These are phyloP conservation scores for Anethum foeniculum DNA, from an alignment of 140 eudicot species.

Conservation along the genomic window DNA sequence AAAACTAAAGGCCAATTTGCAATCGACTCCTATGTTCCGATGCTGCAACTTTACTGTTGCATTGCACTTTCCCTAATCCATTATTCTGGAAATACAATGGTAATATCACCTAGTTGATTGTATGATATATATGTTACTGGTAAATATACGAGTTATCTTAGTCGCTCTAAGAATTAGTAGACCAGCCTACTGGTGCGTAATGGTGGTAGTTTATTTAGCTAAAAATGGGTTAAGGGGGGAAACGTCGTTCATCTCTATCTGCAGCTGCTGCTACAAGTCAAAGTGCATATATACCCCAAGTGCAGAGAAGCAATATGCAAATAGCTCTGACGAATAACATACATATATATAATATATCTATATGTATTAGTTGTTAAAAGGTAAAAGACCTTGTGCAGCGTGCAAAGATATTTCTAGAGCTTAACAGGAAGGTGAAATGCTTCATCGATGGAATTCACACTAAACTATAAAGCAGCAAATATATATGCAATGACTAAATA, in stretches of 20 bases:
- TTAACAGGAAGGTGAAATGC: neutral
- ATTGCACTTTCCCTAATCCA: neutral
- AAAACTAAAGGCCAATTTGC: neutral
- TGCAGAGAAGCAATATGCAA: neutral
- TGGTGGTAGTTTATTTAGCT: neutral
- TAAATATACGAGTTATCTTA: neutral
- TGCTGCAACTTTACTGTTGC: neutral
- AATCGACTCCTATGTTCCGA: no score
- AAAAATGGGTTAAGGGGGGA: neutral
- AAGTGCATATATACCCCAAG: neutral
- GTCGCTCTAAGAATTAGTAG: neutral
- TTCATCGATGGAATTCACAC: neutral
- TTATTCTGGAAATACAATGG: neutral
- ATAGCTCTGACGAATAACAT: neutral
- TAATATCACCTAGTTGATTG: neutral
- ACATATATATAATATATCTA: no score
- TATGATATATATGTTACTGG: neutral
- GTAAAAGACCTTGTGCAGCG: neutral
- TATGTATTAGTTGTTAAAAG: neutral
- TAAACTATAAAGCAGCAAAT: no score
- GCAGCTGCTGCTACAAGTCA: neutral
- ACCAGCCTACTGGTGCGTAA: neutral
- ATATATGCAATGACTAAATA: neutral
- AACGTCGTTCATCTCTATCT: neutral
- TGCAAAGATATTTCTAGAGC: neutral